These are phyloP conservation scores for Umbelopsis ramanniana DNA, from an alignment of 192 early-diverging fungal species.

Conservation along the genomic window DNA sequence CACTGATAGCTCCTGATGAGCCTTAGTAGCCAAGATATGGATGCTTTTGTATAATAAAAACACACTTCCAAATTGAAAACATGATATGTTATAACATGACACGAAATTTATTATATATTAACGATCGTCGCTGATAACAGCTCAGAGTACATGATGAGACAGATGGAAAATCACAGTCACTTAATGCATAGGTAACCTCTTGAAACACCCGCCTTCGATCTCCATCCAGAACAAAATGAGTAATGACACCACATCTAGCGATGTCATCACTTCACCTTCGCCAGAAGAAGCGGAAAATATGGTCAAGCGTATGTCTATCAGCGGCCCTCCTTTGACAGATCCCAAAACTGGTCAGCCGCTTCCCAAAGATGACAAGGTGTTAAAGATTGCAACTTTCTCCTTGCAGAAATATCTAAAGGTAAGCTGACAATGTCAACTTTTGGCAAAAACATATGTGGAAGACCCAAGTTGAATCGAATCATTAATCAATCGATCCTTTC, in stretches of 20 bases:
- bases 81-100: no score
- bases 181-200: not conserved
- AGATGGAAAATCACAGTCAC: not conserved
- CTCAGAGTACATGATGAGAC: no score
- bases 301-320: slow-evolving; percentile 31
- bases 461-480: not conserved
- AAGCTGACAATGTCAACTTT: not conserved
- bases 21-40: no score
- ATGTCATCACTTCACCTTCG: slow-evolving; percentile 24
- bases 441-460: no score
- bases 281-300: slow-evolving; percentile 32
- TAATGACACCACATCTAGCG: not conserved
- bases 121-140: no score
- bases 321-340: slow-evolving; percentile 3
- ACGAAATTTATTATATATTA: no score
- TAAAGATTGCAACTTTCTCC: slow-evolving; percentile 65
- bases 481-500: not conserved
- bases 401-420: slow-evolving; percentile 69
- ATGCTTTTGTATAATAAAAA: no score
- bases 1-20: not conserved
- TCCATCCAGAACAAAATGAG: slow-evolving; percentile 1
- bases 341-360: not conserved
- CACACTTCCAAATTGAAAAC: no score
- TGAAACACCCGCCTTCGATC: not conserved
- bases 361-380: slow-evolving; percentile 51